Evolutionary conservation across 228 moss, liverwort and hornwort species (phyloP).

Genomic region (Sphagnum fallax): DNA sequence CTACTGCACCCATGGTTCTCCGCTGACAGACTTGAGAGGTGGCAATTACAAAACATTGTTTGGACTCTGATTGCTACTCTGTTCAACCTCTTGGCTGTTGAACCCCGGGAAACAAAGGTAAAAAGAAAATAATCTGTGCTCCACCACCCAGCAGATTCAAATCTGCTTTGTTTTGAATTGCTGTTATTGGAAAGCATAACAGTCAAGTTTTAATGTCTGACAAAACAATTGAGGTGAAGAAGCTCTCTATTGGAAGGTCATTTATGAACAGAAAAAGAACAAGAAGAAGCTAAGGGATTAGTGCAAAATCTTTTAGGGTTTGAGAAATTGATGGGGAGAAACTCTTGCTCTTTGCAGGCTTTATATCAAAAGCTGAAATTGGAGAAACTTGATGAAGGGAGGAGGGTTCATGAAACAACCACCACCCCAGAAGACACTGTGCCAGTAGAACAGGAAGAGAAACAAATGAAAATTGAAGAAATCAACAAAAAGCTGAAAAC

Average conservation of each 20-base stretch:
- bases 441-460: conserved; percentile 20
- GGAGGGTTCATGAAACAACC: conserved; percentile 26
- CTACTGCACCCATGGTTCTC: conserved; percentile 28
- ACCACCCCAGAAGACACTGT: conserved; percentile 21
- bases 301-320: no score
- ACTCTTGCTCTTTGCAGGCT: conserved; percentile 20
- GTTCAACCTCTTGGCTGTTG: conserved; percentile 18
- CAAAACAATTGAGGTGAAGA: no score
- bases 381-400: conserved; percentile 27
- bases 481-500: conserved; percentile 31
- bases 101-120: conserved; percentile 27
- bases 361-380: conserved; percentile 58
- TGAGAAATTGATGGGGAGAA: background rate
- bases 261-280: no score
- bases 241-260: no score
- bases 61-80: conserved; percentile 22
- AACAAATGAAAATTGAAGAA: conserved; percentile 26
- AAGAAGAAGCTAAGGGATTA: no score
- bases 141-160: no score
- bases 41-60: conserved; percentile 18
- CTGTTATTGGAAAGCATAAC: no score
- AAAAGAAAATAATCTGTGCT: background rate
- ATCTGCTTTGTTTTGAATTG: no score
- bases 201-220: no score
- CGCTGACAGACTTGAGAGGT: background rate